These are phyloP conservation scores for Gracilariopsis chorda DNA, from an alignment of 23 red algal species.

Conservation along the genomic window DNA sequence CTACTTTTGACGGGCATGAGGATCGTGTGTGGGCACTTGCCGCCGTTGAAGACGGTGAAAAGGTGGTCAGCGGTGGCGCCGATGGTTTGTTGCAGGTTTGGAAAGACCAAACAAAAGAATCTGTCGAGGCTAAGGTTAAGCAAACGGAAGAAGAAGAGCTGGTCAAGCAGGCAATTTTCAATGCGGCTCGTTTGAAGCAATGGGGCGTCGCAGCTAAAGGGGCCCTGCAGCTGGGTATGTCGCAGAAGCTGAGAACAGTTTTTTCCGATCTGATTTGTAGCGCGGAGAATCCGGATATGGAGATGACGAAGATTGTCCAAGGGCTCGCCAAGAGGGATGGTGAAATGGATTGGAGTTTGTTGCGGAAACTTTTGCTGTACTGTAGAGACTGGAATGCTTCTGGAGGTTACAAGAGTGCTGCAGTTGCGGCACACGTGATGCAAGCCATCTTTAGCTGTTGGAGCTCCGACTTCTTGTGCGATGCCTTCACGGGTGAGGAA, in stretches of 20 bases:
- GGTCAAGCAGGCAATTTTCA: constrained; percentile 30
- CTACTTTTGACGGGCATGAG: constrained; percentile 66
- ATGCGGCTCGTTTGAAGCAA: constrained; percentile 33
- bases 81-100: constrained; percentile 72
- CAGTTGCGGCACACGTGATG: constrained; percentile 16
- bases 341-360: neutral
- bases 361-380: constrained; percentile 18
- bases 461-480: neutral
- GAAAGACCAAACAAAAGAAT: constrained; percentile 55
- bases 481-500: neutral
- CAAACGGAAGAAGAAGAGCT: constrained; percentile 30
- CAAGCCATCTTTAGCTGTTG: constrained; percentile 36
- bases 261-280: constrained; percentile 39
- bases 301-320: constrained; percentile 32
- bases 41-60: constrained; percentile 43
- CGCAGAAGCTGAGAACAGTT: constrained; percentile 62
- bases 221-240: constrained; percentile 67
- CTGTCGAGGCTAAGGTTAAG: neutral
- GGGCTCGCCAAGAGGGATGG: neutral
- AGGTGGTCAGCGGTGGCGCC: constrained; percentile 56
- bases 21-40: constrained; percentile 66
- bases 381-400: constrained; percentile 60
- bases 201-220: constrained; percentile 56
- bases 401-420: constrained; percentile 43
- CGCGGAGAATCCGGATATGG: constrained; percentile 21